Conservation (phyloP, 306 rosid genomes). For the Pueraria montana region DNA sequence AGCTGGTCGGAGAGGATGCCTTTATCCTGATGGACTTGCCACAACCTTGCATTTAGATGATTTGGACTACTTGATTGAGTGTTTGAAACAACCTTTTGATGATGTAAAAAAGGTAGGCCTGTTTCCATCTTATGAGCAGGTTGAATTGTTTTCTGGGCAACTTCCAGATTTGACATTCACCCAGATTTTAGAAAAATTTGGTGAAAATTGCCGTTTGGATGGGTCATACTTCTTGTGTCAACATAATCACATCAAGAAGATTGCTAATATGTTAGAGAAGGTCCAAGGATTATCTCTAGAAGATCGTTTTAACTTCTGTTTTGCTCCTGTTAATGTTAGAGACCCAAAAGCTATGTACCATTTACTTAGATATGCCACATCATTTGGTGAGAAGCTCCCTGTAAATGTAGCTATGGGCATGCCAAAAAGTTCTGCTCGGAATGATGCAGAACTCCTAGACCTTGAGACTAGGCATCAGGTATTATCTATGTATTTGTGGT, state of each 20-base stretch:
- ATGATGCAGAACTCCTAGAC: slow-evolving; percentile 84
- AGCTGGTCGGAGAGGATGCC: slow-evolving; percentile 95
- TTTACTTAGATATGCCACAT: slow-evolving; percentile 79
- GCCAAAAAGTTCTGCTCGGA: slow-evolving; percentile 78
- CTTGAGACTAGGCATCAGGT: slow-evolving; percentile 96
- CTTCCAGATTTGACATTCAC: slow-evolving; percentile 64
- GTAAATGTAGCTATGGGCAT: slow-evolving; percentile 88
- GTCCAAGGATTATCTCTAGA: slow-evolving; percentile 74
- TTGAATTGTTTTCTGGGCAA: slow-evolving; percentile 85
- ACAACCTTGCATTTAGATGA: slow-evolving; percentile 85
- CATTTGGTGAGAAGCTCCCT: slow-evolving; percentile 74
- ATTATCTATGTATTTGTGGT: slow-evolving; percentile 85
- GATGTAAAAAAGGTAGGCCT: slow-evolving; percentile 77
- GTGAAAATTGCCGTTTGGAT: slow-evolving; percentile 83
- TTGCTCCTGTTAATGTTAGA: slow-evolving; percentile 91
- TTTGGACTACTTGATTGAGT: slow-evolving; percentile 87
- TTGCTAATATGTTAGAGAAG: slow-evolving; percentile 92
- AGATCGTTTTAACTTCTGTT: slow-evolving; percentile 87
- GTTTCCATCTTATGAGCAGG: slow-evolving; percentile 84
- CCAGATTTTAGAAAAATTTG: slow-evolving; percentile 74
- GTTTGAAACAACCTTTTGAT: slow-evolving; percentile 90
- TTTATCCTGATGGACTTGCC: slow-evolving; percentile 86
- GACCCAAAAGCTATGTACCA: slow-evolving; percentile 94
- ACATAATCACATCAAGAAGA: slow-evolving; percentile 85
- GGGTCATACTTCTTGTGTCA: slow-evolving; percentile 83